Evolutionary conservation across 371 early-diverging fungal species (phyloP), one percentile per base, ranked within the genome.

Genomic region (Lichtheimia hyalospora): DNA sequence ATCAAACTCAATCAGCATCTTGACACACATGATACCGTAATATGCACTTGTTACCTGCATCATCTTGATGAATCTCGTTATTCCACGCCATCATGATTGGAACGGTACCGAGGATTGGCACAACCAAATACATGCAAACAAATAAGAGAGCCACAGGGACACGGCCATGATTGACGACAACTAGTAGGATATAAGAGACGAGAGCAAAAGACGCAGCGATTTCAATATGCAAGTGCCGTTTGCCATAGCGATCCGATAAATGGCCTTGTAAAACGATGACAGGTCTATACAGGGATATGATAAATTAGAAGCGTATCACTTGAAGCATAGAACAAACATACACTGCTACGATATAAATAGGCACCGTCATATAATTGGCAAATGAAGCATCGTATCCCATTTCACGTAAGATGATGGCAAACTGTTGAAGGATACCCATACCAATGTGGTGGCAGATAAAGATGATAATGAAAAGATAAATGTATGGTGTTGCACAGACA

Each of bases 151-250:
- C 58, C 3, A 65, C 44, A 6, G 71, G 70, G 2, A 70, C 58
- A 41, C 74, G 57, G 8, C 75, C 77, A 2, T 67, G 72, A 43
- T 72, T 69, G 53, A 88, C 73, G 49, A 83, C 83, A 3, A 82
- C 81, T 3, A 87, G 75, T 23, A 89, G 43, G 58, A 85, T 77
- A 48, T 85, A 80, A 49, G 70, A 77, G 20, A 77, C 20, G 14
- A 77, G 60, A 14, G 73, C 65, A 59, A 68, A 72, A 1, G 67
- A 3, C 23, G 64, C 67, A 42, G 73, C 75, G 14, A 49, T 71
- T 20, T 74, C 57, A n/a, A 77, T 69, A 43, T 77, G 78, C 63
- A 64, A 70, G 12, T 68, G 65, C 50, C 78, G 75, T 16, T 66
- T 44, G 15, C 71, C 63, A 5, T 52, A 68, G 14, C 59, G 62